These are phyloP conservation scores for Nigrospora sphaerica DNA, from an alignment of 2,329 filamentous ascomycete species.

Conservation along the genomic window DNA sequence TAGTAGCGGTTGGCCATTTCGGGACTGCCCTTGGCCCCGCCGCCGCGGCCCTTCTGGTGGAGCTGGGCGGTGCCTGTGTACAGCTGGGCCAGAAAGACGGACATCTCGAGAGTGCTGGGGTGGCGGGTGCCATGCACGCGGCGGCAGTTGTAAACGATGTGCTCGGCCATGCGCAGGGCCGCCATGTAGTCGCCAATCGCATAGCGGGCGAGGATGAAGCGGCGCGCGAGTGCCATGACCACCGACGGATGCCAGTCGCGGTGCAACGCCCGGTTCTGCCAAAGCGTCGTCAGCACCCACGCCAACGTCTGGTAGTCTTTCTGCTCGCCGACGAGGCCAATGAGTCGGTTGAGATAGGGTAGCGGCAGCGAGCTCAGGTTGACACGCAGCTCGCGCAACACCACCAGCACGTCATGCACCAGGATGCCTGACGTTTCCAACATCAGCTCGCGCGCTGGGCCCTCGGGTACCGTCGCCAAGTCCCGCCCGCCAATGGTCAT, in stretches of 20 bases:
- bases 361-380: conserved; percentile 32
- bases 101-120: conserved; percentile 13
- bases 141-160: conserved; percentile 17
- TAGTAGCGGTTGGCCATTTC: conserved; percentile 28
- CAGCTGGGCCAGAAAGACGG: conserved; percentile 11
- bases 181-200: conserved; percentile 9
- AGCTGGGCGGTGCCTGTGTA: conserved; percentile 22
- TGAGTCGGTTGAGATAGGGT: conserved; percentile 31
- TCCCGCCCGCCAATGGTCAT: conserved; percentile 27
- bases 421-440: conserved; percentile 30
- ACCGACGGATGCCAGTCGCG: conserved; percentile 8
- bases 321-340: conserved; percentile 34
- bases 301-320: conserved; percentile 33
- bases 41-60: conserved; percentile 23
- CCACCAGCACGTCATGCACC: conserved; percentile 29
- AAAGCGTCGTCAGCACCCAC: conserved; percentile 26
- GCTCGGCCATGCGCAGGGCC: conserved; percentile 13
- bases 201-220: conserved; percentile 12
- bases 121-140: conserved; percentile 14
- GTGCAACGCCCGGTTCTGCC: conserved; percentile 16
- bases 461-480: conserved; percentile 23
- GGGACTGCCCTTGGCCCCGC: conserved; percentile 18
- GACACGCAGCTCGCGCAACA: conserved; percentile 30
- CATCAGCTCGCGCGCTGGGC: conserved; percentile 27
- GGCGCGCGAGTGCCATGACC: conserved; percentile 9